Evolutionary conservation across 2,329 filamentous ascomycete species (phyloP).

Genomic region (Trichoderma atroviride): DNA sequence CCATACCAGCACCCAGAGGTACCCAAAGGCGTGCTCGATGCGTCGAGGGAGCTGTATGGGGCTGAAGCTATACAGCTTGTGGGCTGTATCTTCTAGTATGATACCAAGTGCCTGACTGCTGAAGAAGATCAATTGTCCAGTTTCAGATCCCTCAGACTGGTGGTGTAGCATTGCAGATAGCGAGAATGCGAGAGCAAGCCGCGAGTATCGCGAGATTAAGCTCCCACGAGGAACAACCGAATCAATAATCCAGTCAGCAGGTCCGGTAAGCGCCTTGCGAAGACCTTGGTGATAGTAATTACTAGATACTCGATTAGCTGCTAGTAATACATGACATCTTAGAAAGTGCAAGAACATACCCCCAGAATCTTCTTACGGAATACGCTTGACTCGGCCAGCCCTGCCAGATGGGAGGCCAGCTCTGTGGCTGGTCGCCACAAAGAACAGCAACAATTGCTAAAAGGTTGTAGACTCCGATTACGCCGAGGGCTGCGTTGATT

Average conservation of each 20-base stretch:
- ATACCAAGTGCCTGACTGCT: constrained; percentile 12
- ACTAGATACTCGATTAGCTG: constrained; percentile 2
- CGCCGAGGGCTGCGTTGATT: background rate
- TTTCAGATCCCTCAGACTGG: constrained; percentile 1
- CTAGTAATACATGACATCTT: background rate
- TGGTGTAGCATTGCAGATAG: background rate
- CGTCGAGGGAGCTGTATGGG: background rate
- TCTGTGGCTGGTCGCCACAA: background rate
- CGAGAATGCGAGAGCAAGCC: background rate
- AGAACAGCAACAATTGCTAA: background rate
- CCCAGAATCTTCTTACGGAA: background rate
- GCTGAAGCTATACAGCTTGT: background rate
- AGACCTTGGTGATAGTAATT: constrained; percentile 12
- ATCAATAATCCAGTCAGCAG: constrained; percentile 5
- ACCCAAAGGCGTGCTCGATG: background rate
- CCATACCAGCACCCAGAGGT: background rate
- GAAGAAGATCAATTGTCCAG: constrained; percentile 7
- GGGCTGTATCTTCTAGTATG: background rate
- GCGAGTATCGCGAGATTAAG: background rate
- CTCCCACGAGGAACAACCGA: background rate
- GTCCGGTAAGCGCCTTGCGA: constrained; percentile 2
- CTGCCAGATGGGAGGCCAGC: background rate
- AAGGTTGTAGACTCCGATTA: background rate
- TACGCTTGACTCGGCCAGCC: background rate
- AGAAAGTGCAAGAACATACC: background rate